phyloP scores from a whole-genome alignment of 495 filamentous ascomycete genomes.

The Lophiostoma macrostomum region DNA sequence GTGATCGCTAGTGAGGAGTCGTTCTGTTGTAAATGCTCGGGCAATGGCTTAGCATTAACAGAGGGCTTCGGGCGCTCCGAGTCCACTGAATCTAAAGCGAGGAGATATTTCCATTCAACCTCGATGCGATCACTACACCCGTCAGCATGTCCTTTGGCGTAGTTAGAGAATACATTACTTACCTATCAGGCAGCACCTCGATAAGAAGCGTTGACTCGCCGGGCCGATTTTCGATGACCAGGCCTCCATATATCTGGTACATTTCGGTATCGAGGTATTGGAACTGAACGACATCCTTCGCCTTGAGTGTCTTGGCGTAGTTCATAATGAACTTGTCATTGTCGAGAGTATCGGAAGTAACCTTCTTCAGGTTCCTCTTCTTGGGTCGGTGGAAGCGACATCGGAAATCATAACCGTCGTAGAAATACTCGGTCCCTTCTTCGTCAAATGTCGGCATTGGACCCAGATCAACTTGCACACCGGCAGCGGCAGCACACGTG shows the following conservation, averaged over 20 bases:
- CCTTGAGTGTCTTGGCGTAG: slow-evolving; percentile 63
- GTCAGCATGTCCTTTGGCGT: slow-evolving; percentile 35
- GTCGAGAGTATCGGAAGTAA: slow-evolving; percentile 63
- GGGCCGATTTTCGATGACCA: slow-evolving; percentile 80
- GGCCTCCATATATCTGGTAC: slow-evolving; percentile 72
- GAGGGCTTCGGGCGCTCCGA: slow-evolving; percentile 63
- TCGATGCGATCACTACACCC: slow-evolving; percentile 58
- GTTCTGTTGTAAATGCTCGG: slow-evolving; percentile 50
- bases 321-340: slow-evolving; percentile 66
- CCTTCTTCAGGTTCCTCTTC: slow-evolving; percentile 73
- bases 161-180: slow-evolving; percentile 42
- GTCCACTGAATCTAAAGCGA: slow-evolving; percentile 62
- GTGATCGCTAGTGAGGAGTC: slow-evolving; percentile 32
- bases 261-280: slow-evolving; percentile 74
- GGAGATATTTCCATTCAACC: slow-evolving; percentile 75
- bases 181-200: slow-evolving; percentile 86
- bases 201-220: slow-evolving; percentile 72
- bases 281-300: slow-evolving; percentile 79
- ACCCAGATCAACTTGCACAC: slow-evolving; percentile 84
- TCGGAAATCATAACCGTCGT: slow-evolving; percentile 83
- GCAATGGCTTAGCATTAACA: slow-evolving; percentile 57
- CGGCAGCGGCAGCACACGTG: slow-evolving; percentile 86
- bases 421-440: slow-evolving; percentile 85
- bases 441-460: slow-evolving; percentile 83
- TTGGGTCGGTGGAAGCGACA: slow-evolving; percentile 92